Percentiles rank a stretch among this genome's conserved stretches.
Conservation (phyloP, 495 filamentous ascomycete genomes). For the Daldinia grandis region DNA sequence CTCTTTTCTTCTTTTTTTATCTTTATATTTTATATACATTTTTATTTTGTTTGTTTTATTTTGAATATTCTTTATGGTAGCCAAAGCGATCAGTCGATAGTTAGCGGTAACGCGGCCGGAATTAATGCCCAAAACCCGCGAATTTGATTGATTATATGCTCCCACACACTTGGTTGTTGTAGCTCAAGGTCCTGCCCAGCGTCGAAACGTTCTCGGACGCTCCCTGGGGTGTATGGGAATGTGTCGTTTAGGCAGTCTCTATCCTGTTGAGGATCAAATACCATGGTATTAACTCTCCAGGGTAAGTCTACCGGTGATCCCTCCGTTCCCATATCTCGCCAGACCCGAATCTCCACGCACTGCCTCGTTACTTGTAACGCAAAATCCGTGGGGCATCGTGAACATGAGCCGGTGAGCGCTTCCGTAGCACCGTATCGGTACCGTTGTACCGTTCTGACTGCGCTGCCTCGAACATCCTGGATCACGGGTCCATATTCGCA, state of each 20-base stretch:
- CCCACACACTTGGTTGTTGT: neutral
- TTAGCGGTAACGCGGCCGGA: too few species aligned
- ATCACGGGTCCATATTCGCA: neutral
- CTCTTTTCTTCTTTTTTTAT: conserved; percentile 15
- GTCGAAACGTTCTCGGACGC: neutral
- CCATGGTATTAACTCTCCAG: neutral
- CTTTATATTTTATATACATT: neutral
- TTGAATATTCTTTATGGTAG: too few species aligned
- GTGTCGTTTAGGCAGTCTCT: neutral
- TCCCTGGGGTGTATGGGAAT: neutral
- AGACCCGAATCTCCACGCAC: neutral
- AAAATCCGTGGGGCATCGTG: neutral
- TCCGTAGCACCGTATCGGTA: neutral
- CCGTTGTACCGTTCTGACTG: neutral
- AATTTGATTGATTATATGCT: neutral
- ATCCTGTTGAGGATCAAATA: neutral
- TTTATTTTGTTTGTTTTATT: too few species aligned
- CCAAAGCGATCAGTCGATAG: too few species aligned
- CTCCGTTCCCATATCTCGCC: neutral
- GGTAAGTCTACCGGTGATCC: neutral
- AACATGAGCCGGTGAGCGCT: neutral
- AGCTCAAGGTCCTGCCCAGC: neutral
- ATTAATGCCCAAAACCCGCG: neutral
- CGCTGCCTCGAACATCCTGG: neutral
- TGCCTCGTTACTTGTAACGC: neutral